phyloP scores from a whole-genome alignment of 2,329 filamentous ascomycete species.

The Tolypocladium nubicola region DNA sequence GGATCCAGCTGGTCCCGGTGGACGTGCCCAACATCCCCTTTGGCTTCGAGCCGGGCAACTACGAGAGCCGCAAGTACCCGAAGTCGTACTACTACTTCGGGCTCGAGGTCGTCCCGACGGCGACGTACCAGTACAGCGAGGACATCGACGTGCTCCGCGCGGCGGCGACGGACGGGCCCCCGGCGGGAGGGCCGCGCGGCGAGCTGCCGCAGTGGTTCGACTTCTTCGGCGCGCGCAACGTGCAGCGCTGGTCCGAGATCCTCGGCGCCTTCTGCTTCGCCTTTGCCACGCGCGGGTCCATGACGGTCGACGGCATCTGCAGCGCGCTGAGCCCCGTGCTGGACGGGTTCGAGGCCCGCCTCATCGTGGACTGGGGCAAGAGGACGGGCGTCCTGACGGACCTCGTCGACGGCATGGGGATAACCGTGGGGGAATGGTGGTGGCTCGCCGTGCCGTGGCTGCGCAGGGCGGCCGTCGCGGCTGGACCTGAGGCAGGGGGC shows the following conservation, averaged over 20 bases:
- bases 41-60: conserved; percentile 61
- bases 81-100: conserved; percentile 56
- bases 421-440: conserved; percentile 54
- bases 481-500: neutral
- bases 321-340: conserved; percentile 45
- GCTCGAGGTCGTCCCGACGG: conserved; percentile 51
- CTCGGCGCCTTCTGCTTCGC: conserved; percentile 52
- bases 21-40: conserved; percentile 54
- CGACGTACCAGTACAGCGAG: conserved; percentile 48
- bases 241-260: conserved; percentile 53
- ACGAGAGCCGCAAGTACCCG: conserved; percentile 58
- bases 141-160: conserved; percentile 30
- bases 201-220: conserved; percentile 64
- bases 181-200: conserved; percentile 27
- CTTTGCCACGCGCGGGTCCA: conserved; percentile 50
- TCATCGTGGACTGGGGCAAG: conserved; percentile 50
- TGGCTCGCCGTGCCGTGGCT: conserved; percentile 42
- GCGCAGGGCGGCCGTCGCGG: neutral
- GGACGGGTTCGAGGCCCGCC: conserved; percentile 51
- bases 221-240: conserved; percentile 50
- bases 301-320: conserved; percentile 40
- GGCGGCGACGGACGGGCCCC: conserved; percentile 27
- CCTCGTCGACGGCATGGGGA: conserved; percentile 27
- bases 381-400: conserved; percentile 38
- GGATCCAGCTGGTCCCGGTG: conserved; percentile 40